Evolutionary conservation across 2,329 filamentous ascomycete species (phyloP).

Genomic region (Sporothrix protearum): DNA sequence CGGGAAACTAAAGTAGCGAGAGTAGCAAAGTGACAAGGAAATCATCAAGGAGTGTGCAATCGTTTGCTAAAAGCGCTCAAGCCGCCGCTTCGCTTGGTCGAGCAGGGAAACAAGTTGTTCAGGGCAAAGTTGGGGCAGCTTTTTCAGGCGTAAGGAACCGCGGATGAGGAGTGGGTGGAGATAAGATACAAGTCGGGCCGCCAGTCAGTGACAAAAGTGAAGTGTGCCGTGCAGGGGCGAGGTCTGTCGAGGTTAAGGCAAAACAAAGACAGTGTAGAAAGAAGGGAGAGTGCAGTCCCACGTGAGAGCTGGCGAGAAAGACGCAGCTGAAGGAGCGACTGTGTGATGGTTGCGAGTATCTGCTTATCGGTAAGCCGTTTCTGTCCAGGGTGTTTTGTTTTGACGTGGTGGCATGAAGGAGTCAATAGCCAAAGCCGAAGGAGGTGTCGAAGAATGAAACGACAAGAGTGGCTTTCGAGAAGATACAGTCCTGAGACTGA

Average conservation of each 20-base stretch:
- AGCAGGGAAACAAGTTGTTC: not conserved
- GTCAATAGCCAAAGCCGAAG: not conserved
- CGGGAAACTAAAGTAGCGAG: not conserved
- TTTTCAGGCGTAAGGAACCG: not conserved
- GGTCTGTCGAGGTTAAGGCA: not conserved
- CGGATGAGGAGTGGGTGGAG: not conserved
- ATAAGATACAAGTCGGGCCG: conserved; percentile 1
- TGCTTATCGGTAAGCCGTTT: not conserved
- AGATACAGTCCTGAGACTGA: not conserved
- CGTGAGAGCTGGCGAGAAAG: not conserved
- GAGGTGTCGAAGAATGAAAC: not conserved
- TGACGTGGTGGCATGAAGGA: not conserved
- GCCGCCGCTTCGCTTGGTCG: not conserved
- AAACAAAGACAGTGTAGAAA: not conserved
- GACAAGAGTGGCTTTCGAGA: not conserved
- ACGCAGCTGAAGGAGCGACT: not conserved
- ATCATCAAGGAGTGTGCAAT: not conserved
- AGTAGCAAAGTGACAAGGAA: not conserved
- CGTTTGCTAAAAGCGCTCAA: not conserved
- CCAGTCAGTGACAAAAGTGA: not conserved
- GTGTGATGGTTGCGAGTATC: not conserved
- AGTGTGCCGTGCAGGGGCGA: not conserved
- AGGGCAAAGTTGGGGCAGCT: not conserved
- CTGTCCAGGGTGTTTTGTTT: not conserved
- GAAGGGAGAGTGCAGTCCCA: not conserved